A percentile compares a stretch with the other conserved stretches of the same genome.
Conservation (phyloP, 108 stramenopile species). For the Pseudonitzschia pungens region DNA sequence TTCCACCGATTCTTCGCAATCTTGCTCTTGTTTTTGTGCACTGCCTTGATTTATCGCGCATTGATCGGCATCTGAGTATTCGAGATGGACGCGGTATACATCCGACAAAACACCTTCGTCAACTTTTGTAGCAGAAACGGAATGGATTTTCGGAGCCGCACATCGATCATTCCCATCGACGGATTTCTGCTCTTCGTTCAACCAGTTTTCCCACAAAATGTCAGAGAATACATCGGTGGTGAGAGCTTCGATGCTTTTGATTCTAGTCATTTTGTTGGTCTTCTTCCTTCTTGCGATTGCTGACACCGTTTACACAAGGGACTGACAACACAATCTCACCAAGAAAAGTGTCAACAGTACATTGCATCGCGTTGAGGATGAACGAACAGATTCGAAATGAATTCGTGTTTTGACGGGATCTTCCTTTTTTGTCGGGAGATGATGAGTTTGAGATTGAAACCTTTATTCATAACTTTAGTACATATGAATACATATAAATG, state of each 20-base stretch:
- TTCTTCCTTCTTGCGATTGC: not conserved
- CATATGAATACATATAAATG: no score
- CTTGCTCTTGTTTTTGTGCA: not conserved
- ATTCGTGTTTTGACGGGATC: no score
- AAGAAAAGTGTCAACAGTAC: no score
- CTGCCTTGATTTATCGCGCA: not conserved
- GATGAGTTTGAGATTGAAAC: no score
- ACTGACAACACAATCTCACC: no score
- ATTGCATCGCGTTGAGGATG: no score
- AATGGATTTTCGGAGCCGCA: conserved; percentile 5
- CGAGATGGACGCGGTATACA: conserved; percentile 17
- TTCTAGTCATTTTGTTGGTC: not conserved
- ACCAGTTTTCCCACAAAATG: not conserved
- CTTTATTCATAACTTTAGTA: no score
- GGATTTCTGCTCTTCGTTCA: not conserved
- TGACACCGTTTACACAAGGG: no score
- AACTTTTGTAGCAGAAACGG: not conserved
- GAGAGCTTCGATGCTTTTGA: conserved; percentile 5
- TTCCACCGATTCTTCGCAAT: not conserved
- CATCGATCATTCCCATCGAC: not conserved
- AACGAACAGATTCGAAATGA: no score
- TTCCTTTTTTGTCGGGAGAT: no score
- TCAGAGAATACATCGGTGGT: conserved; percentile 2
- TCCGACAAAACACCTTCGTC: conserved; percentile 27
- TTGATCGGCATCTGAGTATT: not conserved